Percentiles rank a stretch among this genome's conserved stretches.
Conservation (phyloP, 768 basidiomycete genomes). For the Tricholomella constricta region DNA sequence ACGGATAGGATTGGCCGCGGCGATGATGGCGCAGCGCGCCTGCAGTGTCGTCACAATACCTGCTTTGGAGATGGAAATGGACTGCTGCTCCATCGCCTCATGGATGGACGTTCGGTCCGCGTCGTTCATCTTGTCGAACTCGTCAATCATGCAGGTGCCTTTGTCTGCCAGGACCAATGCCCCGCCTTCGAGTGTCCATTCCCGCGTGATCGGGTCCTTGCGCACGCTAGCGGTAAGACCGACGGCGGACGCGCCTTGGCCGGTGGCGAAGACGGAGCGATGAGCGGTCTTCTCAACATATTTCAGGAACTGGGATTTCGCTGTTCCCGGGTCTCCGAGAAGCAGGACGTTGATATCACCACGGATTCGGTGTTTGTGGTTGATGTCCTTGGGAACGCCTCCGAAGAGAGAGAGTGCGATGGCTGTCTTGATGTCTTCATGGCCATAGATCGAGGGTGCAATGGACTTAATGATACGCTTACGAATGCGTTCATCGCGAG, state of each 20-base stretch:
- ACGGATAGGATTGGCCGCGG: conserved; percentile 96
- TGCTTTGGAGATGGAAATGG: conserved; percentile 98
- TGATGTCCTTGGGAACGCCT: conserved; percentile 94
- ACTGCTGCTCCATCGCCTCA: conserved; percentile 99
- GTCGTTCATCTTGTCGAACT: conserved; percentile 99
- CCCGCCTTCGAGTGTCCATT: conserved; percentile 99
- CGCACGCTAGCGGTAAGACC: conserved; percentile 99
- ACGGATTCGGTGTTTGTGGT: conserved; percentile 93
- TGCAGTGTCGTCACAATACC: conserved; percentile 98
- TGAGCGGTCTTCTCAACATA: conserved; percentile 99
- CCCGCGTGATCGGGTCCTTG: conserved; percentile 94
- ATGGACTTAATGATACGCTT: conserved; percentile 99
- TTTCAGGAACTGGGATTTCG: conserved; percentile 98
- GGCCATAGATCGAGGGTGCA: conserved; percentile 98
- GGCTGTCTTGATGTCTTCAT: conserved; percentile 99
- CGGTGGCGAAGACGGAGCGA: conserved; percentile 96
- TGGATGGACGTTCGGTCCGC: conserved; percentile 97
- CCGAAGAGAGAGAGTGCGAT: conserved; percentile 94
- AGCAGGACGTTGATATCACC: conserved; percentile 98
- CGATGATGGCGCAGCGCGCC: conserved; percentile 96
- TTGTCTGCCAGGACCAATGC: conserved; percentile 98
- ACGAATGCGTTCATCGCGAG: conserved; percentile 90
- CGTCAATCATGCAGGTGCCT: conserved; percentile 96
- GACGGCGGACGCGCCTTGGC: conserved; percentile 97
- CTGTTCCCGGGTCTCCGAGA: conserved; percentile 97